A percentile compares a stretch with the other conserved stretches of the same genome.
These are phyloP conservation scores for Fusarium cyanostomum DNA, from an alignment of 2,329 filamentous ascomycete species.

Conservation along the genomic window DNA sequence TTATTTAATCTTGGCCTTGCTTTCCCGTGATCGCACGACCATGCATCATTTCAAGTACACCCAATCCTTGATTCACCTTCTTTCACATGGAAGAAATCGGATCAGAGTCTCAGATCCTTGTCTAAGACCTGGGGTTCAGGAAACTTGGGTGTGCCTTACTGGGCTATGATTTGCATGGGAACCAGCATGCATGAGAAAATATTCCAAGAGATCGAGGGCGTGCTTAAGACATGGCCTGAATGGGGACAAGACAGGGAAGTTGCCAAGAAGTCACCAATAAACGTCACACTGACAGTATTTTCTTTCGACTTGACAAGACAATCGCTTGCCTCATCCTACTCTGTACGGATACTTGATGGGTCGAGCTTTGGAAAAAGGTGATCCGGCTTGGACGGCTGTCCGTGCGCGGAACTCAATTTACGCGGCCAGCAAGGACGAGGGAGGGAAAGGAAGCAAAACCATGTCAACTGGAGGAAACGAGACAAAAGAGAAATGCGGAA, in stretches of 20 bases:
- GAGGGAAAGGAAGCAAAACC: background rate
- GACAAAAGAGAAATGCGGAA: background rate
- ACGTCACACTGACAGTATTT: background rate
- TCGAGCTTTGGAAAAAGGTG: slow-evolving; percentile 4
- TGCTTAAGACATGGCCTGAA: background rate
- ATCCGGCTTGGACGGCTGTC: slow-evolving; percentile 19
- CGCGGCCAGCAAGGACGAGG: background rate
- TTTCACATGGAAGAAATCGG: slow-evolving; percentile 21
- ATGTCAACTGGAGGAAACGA: slow-evolving; percentile 7
- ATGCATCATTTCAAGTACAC: slow-evolving; percentile 11
- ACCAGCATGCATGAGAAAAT: slow-evolving; percentile 5
- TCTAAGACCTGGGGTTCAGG: slow-evolving; percentile 18
- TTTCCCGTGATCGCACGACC: slow-evolving; percentile 28
- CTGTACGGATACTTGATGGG: background rate
- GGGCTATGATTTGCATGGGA: background rate
- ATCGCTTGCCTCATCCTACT: background rate
- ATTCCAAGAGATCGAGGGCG: background rate
- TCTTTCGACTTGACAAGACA: background rate
- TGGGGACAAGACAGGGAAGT: background rate
- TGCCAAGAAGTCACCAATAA: background rate
- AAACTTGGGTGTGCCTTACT: background rate
- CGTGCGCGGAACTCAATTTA: slow-evolving; percentile 40
- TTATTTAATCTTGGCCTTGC: slow-evolving; percentile 8
- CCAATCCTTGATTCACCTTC: slow-evolving; percentile 3
- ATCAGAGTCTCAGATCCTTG: slow-evolving; percentile 26